Base-by-base conservation (phyloP, 163 green algal species). In the Chlamydomonas reinhardtii region DNA sequence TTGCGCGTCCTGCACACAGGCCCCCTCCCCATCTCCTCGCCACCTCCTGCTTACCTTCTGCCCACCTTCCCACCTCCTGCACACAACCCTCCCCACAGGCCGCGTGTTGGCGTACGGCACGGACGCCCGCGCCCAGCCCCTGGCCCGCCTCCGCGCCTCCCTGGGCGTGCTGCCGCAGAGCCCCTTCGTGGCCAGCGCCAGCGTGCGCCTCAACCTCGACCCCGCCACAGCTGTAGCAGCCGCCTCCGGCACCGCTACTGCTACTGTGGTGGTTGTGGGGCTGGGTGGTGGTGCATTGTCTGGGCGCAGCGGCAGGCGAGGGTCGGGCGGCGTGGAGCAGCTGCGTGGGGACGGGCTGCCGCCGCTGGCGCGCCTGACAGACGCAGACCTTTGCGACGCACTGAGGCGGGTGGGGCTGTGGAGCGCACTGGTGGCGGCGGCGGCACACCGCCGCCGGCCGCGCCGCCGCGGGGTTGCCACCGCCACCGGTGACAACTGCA, bases 201-300 rank as follows among this genome's bases (percentile, higher is more conserved):
- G 61, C 9, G 71, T 98, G 9, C 43, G 90, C 14, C 84, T 96
- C 3, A 98, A 98, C 80, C 70, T 98, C 65, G 96, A 98, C 87
- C 94, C 96, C 3, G 32, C 19, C 12, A 54, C 69, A 8, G 69
- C 61, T 3, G 74, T 64, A 37, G 59, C 52, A 52, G 29, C n/a
- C 34, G 9, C 48, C 14, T 19, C 1, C 11, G 11, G 48, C 48
- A 56, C 48, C 2, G 48, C 48, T 56, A 14, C 48, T 9, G 48
- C 48, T 56, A 17, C 48, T 20, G 48, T 14, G 11, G 48, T 19
- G 48, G 39, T 48, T 14, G 39, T 48, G 39, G 8, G 5, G 5
- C 8, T 48, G 39, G 39, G 48, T 56, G 48, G 9, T 22, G 14
- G 6, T 56, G 48, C 11, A 14, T 9, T 9, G 12, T 1, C 48